These are phyloP conservation scores for Lentinus tigrinus DNA, from an alignment of 768 basidiomycete genomes.

Conservation along the genomic window DNA sequence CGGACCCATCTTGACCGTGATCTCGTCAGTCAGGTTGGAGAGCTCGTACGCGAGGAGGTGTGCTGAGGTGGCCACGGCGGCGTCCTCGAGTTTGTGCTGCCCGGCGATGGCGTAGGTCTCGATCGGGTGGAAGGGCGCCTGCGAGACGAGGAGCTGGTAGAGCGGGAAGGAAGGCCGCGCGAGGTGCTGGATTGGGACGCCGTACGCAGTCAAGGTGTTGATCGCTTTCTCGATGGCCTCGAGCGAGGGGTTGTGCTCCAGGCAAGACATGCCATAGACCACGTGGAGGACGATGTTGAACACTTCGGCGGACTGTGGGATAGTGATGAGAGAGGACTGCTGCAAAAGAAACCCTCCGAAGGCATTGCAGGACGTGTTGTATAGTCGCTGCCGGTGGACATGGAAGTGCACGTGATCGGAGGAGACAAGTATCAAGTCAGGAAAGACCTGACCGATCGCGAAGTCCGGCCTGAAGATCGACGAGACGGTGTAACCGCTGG, in stretches of 20 bases:
- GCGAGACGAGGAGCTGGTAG: constrained; percentile 32
- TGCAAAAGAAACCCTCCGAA: constrained; percentile 53
- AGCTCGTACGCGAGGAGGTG: constrained; percentile 37
- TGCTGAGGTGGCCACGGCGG: constrained; percentile 38
- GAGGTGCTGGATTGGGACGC: constrained; percentile 17
- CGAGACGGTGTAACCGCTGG: constrained; percentile 68
- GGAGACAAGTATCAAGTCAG: constrained; percentile 64
- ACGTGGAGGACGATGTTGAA: constrained; percentile 73
- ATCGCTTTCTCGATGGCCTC: constrained; percentile 24
- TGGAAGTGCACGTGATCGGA: constrained; percentile 82
- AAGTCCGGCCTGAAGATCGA: constrained; percentile 76
- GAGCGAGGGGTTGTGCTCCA: constrained; percentile 68
- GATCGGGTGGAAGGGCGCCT: constrained; percentile 36
- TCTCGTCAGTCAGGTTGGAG: constrained; percentile 34
- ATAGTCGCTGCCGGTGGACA: constrained; percentile 58
- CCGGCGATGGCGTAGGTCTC: constrained; percentile 43
- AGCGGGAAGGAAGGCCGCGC: constrained; percentile 29
- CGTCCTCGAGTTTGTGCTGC: constrained; percentile 30
- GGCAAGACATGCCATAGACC: constrained; percentile 68
- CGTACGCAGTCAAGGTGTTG: constrained; percentile 25
- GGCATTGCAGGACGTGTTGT: constrained; percentile 56
- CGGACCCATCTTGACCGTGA: constrained; percentile 38
- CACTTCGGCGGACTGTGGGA: constrained; percentile 57
- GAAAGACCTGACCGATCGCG: constrained; percentile 44
- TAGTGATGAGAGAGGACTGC: constrained; percentile 45